A percentile compares a stretch with the other conserved stretches of the same genome.
These are phyloP conservation scores for Emergomyces orientalis DNA, from an alignment of 2,329 filamentous ascomycete species.

Conservation along the genomic window DNA sequence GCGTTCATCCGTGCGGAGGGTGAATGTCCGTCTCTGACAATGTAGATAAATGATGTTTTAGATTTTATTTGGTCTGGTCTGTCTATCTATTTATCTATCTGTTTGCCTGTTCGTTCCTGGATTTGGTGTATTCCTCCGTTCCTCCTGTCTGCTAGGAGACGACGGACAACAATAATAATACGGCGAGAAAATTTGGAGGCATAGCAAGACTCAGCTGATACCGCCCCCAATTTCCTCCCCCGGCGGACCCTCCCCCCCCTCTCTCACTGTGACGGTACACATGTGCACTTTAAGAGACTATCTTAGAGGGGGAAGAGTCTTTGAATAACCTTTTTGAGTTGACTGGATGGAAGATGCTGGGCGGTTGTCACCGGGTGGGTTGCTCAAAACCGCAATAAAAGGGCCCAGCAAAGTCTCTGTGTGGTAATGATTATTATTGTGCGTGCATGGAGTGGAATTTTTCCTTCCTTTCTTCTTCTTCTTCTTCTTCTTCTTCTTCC, in stretches of 20 bases:
- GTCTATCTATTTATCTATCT: not conserved
- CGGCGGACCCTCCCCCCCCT: no score
- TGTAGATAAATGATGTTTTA: not conserved
- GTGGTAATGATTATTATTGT: no score
- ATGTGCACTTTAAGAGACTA: no score
- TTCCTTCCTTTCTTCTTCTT: no score
- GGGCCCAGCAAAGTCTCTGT: no score
- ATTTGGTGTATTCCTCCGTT: not conserved
- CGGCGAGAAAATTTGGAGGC: not conserved
- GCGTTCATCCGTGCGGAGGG: conserved; percentile 61
- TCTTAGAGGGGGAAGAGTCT: no score
- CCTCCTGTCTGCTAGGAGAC: no score
- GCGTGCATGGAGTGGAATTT: no score
- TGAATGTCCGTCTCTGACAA: conserved; percentile 23
- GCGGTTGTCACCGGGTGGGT: not conserved
- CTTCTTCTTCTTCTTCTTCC: no score
- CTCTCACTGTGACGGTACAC: not conserved
- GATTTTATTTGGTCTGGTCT: not conserved
- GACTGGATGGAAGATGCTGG: not conserved
- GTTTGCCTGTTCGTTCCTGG: no score
- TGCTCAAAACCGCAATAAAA: no score
- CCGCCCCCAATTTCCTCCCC: not conserved
- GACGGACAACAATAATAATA: not conserved
- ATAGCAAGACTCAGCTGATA: not conserved
- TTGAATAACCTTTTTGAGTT: no score